A percentile compares a stretch with the other conserved stretches of the same genome.
These are phyloP conservation scores for Ambrosiella cleistominuta DNA, from an alignment of 2,329 filamentous ascomycete species.

Conservation along the genomic window DNA sequence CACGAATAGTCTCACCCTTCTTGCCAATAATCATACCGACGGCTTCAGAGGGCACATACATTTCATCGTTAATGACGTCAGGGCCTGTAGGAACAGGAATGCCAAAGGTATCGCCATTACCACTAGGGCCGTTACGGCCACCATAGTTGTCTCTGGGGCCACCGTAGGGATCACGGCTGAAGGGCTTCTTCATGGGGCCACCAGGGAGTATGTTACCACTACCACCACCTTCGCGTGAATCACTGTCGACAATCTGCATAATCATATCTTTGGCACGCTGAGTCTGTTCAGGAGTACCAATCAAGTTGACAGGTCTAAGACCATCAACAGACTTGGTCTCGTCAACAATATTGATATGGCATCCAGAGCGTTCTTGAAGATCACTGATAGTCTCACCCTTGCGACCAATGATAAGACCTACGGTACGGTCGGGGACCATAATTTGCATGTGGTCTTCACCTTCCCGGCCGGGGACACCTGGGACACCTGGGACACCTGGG, in stretches of 20 bases:
- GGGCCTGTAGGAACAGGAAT: conserved; percentile 17
- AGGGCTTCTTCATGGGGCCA: conserved; percentile 15
- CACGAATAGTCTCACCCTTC: conserved; percentile 82
- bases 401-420: conserved; percentile 84
- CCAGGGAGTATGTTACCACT: conserved; percentile 17
- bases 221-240: conserved; percentile 43
- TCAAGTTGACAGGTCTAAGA: conserved; percentile 75
- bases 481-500: conserved; percentile 19
- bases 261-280: conserved; percentile 71
- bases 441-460: conserved; percentile 80
- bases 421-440: conserved; percentile 85
- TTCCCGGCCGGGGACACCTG: conserved; percentile 40
- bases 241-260: conserved; percentile 85
- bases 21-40: conserved; percentile 96
- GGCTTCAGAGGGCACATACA: conserved; percentile 74
- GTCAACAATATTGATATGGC: conserved; percentile 86
- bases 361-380: conserved; percentile 78
- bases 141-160: conserved; percentile 15
- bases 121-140: conserved; percentile 15
- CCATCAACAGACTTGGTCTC: conserved; percentile 88
- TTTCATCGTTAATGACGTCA: conserved; percentile 65
- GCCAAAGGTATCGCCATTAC: conserved; percentile 19
- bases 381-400: conserved; percentile 87
- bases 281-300: conserved; percentile 58
- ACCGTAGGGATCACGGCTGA: conserved; percentile 7